phyloP scores from a whole-genome alignment of 257 asterid genomes.

The Voacanga thouarsii region DNA sequence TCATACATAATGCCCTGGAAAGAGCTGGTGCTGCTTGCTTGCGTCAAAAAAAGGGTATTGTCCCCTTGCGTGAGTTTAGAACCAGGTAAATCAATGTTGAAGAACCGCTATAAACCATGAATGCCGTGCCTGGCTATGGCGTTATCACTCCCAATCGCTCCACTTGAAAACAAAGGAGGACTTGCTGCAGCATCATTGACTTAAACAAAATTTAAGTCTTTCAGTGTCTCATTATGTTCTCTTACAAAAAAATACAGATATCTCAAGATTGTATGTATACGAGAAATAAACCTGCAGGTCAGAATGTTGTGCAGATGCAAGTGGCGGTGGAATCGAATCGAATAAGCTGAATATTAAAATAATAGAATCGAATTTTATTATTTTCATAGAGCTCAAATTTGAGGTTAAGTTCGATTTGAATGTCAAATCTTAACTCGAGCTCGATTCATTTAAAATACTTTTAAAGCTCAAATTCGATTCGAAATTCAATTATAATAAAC shows the following conservation, averaged over 20 bases:
- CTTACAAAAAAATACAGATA: not conserved
- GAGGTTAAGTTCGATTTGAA: too few relatives aligned
- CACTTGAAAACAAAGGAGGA: slow-evolving; percentile 9
- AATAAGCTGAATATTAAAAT: too few relatives aligned
- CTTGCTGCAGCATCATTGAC: slow-evolving; percentile 6
- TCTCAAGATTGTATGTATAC: not conserved
- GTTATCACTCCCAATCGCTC: slow-evolving; percentile 5
- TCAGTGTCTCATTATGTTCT: not conserved
- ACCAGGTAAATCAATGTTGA: slow-evolving; percentile 7
- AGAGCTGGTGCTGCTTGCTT: too few relatives aligned
- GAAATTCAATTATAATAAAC: too few relatives aligned
- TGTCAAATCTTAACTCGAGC: too few relatives aligned
- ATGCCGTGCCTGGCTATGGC: slow-evolving; percentile 10
- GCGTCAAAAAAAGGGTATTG: slow-evolving; percentile 51
- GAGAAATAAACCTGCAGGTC: slow-evolving; percentile 45
- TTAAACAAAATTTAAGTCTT: not conserved
- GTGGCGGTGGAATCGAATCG: too few relatives aligned
- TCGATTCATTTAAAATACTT: too few relatives aligned
- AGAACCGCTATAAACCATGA: slow-evolving; percentile 11
- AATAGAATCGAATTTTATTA: too few relatives aligned
- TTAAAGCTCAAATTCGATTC: too few relatives aligned
- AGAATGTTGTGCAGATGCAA: slow-evolving; percentile 58
- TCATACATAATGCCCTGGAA: slow-evolving; percentile 79
- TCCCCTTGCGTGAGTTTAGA: slow-evolving; percentile 12
- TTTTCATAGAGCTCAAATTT: too few relatives aligned